Conservation (phyloP, 345 rosid genomes). For the Lagerstroemia speciosa region DNA sequence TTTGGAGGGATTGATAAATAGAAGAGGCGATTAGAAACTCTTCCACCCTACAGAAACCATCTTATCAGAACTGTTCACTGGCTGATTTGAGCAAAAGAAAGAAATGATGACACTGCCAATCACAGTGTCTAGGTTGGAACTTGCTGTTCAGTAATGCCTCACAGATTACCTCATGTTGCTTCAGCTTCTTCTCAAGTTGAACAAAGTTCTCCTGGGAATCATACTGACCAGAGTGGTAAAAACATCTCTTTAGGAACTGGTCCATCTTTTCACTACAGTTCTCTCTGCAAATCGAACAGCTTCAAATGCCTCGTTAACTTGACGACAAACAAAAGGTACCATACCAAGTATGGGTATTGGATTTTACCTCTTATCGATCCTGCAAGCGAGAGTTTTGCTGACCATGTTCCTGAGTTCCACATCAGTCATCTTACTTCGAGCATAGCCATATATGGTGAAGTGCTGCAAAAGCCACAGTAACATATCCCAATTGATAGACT, state of each 20-base stretch:
- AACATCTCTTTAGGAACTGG: constrained; percentile 81
- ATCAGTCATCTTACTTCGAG: constrained; percentile 92
- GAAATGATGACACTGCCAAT: neutral
- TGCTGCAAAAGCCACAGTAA: constrained; percentile 37
- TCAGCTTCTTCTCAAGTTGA: constrained; percentile 67
- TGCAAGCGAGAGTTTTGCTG: constrained; percentile 86
- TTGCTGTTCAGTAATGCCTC: neutral
- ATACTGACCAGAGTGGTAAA: constrained; percentile 94
- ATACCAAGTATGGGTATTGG: neutral
- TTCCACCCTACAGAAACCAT: constrained; percentile 49
- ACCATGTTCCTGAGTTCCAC: constrained; percentile 84
- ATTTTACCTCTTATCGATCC: constrained; percentile 80
- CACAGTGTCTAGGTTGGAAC: neutral
- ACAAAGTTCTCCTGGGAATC: constrained; percentile 70
- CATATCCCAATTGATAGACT: neutral
- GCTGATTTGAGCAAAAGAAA: neutral
- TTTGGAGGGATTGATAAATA: constrained; percentile 86
- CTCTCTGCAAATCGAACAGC: constrained; percentile 30
- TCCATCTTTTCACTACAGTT: constrained; percentile 88
- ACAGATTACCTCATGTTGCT: constrained; percentile 65
- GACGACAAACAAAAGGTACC: neutral
- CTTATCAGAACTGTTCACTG: constrained; percentile 9
- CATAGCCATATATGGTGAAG: constrained; percentile 81
- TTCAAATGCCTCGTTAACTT: constrained; percentile 3
- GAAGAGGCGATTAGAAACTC: constrained; percentile 81